Evolutionary conservation across 2,329 filamentous ascomycete genomes (phyloP), one percentile per base, ranked within the genome.

Genomic region (Fonsecaea nubica): DNA sequence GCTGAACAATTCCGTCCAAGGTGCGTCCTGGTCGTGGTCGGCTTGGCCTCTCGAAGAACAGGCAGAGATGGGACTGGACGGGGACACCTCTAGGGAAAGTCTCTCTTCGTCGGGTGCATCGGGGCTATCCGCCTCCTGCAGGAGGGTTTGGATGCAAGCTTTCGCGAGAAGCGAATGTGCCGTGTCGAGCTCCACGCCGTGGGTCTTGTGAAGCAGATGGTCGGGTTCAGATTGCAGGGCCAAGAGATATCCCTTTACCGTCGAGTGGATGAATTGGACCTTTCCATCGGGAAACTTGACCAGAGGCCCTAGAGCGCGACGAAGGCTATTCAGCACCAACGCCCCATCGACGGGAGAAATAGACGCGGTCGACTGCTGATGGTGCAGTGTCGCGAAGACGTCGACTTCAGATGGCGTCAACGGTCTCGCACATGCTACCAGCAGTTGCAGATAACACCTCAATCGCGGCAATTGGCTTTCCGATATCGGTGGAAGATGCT

Each of bases 181-280:
- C 32, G 33, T 48, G 38, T 54, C 48, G 15, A 56, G 62, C 33
- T 65, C 55, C 32, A 65, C 56, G 9, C 65, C 62, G 52, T 67
- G 61, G 4, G 62, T 67, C 33, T 60, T 45, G 50, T 65, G 35
- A 33, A 67, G 62, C 1, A 53, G 48, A 52, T 65, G 65, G 38
- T 59, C n/a, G n/a, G 65, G 55, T 42, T 67, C 42, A 40, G 48
- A 50, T 32, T 36, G 32, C 9, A 67, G 42, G 15, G 25, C 18
- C 48, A 64, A 45, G 12, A 67, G 61, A 58, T 30, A 67, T n/a
- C 42, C 56, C 36, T 42, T 65, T 3, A 61, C 62, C 21, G 62
- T 59, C 33, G 65, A 60, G 50, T 67, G 65, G 1, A 67, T 65
- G 53, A 67, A 57, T 60, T 64, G 35, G 45, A 61, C 65, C 40